Evolutionary conservation across 345 rosid genomes (phyloP).

Genomic region (Capsella bursapastoris): DNA sequence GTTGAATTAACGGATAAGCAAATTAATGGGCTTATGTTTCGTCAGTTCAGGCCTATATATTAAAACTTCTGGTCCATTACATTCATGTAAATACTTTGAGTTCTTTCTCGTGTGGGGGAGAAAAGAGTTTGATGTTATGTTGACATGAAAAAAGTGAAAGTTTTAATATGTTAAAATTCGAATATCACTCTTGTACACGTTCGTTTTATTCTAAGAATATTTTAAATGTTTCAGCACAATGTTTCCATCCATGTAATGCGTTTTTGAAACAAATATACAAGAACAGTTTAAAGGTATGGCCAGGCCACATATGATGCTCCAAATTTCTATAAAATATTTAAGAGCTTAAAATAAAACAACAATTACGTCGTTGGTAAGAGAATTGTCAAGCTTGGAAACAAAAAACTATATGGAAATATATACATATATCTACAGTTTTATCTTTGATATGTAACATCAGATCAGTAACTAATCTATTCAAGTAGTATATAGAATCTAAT

Average conservation of each 20-base stretch:
- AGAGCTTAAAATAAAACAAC: neutral
- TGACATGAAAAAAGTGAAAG: slow-evolving; percentile 22
- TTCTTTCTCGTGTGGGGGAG: too few species aligned
- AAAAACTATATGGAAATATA: too few species aligned
- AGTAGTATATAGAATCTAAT: too few species aligned
- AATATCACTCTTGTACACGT: slow-evolving; percentile 34
- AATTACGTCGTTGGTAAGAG: neutral
- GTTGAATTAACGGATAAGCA: slow-evolving; percentile 13
- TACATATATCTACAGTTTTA: neutral
- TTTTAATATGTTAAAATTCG: slow-evolving; percentile 5
- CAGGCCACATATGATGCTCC: too few species aligned
- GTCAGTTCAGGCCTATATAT: neutral
- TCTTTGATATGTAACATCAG: neutral
- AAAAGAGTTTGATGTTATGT: neutral
- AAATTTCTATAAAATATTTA: too few species aligned
- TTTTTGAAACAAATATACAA: too few species aligned
- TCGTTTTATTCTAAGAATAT: slow-evolving; percentile 38
- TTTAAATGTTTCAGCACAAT: slow-evolving; percentile 5
- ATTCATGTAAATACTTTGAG: too few species aligned
- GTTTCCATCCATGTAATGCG: too few species aligned
- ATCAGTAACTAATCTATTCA: too few species aligned
- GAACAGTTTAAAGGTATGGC: too few species aligned
- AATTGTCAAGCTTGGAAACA: neutral
- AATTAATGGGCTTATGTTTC: slow-evolving; percentile 23
- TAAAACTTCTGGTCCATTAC: neutral